Percentiles rank a stretch among this genome's conserved stretches.
Conservation (phyloP, 345 rosid genomes). For the Hibiscus syriacus region DNA sequence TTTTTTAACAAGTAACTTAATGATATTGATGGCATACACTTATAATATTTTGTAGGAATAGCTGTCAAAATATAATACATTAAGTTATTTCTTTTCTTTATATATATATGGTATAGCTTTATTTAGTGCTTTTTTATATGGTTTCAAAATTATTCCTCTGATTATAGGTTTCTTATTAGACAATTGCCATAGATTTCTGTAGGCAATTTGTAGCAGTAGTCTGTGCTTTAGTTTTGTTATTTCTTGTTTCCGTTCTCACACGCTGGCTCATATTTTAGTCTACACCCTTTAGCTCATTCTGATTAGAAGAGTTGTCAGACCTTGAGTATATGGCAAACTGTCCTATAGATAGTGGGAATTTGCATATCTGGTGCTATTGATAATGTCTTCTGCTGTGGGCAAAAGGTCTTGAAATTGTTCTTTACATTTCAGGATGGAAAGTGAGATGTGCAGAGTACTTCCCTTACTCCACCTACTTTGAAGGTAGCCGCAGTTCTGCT, state of each 20-base stretch:
- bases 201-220: background rate
- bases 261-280: no score
- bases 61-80: background rate
- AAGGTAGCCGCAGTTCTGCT: constrained; percentile 61
- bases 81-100: no score
- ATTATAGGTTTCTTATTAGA: background rate
- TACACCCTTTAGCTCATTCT: no score
- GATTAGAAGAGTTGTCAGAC: background rate
- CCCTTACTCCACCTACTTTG: constrained; percentile 72
- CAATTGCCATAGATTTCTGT: background rate
- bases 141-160: background rate
- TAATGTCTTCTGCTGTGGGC: background rate
- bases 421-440: constrained; percentile 78
- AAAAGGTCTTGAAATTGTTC: no score
- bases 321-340: background rate
- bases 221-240: background rate
- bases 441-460: constrained; percentile 55
- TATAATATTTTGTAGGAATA: background rate
- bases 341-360: background rate
- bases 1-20: background rate
- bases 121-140: no score
- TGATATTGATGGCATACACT: no score
- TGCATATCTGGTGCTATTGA: background rate
- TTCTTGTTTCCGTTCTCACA: background rate
- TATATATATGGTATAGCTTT: no score